phyloP scores from a whole-genome alignment of 106 monocot genomes.

The Amphibolis antarctica region DNA sequence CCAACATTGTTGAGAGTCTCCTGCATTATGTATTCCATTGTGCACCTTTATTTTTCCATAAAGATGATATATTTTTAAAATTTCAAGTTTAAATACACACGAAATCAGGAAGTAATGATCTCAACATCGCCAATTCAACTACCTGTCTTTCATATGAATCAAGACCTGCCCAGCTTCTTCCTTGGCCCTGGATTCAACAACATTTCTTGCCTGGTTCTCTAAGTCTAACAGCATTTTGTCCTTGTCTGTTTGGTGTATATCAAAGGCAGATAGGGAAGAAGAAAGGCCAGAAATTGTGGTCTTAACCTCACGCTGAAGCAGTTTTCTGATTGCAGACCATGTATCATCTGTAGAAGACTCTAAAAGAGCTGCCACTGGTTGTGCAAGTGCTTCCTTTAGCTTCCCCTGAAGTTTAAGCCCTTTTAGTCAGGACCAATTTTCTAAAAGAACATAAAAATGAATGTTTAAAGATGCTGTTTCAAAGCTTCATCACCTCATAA shows the following conservation, averaged over 20 bases:
- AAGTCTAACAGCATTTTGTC: conserved; percentile 31
- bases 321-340: conserved; percentile 25
- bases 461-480: not conserved
- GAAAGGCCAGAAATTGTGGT: conserved; percentile 28
- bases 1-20: too few relatives aligned
- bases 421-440: not conserved
- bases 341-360: not conserved
- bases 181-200: not conserved
- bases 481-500: not conserved
- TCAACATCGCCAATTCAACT: too few relatives aligned
- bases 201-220: conserved; percentile 24
- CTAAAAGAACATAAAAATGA: not conserved
- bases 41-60: too few relatives aligned
- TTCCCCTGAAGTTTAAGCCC: not conserved
- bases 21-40: too few relatives aligned
- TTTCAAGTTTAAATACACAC: too few relatives aligned
- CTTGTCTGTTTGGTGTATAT: conserved; percentile 36
- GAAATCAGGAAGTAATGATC: not conserved
- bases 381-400: too few relatives aligned
- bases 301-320: conserved; percentile 45
- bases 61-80: too few relatives aligned
- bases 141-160: conserved; percentile 85
- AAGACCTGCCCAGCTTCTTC: conserved; percentile 30
- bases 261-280: conserved; percentile 39
- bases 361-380: too few relatives aligned